Evolutionary conservation across 202 grass and related monocot genomes (phyloP).

Genomic region (Alloteropsis angusta): DNA sequence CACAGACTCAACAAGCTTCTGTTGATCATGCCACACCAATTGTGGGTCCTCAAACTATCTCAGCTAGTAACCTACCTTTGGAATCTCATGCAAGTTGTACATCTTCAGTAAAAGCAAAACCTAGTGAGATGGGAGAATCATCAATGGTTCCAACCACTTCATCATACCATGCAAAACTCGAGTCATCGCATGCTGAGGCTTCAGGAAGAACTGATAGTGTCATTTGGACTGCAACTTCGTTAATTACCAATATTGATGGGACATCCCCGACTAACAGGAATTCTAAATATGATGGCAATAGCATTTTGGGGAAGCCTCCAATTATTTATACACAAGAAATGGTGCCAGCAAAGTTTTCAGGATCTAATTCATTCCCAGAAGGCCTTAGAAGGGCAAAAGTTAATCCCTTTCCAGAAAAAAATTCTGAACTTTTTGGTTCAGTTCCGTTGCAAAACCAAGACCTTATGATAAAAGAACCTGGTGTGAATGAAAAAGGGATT

Average conservation of each 20-base stretch:
- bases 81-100: neutral
- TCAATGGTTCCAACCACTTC: slow-evolving; percentile 15
- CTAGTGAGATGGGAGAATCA: neutral
- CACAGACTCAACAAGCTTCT: neutral
- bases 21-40: neutral
- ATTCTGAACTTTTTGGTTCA: slow-evolving; percentile 7
- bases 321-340: slow-evolving; percentile 24
- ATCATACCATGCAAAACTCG: neutral
- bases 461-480: slow-evolving; percentile 2
- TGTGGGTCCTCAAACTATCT: slow-evolving; percentile 11
- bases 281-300: slow-evolving; percentile 6
- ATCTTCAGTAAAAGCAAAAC: slow-evolving; percentile 21
- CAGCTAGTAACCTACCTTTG: neutral
- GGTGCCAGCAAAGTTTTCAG: slow-evolving; percentile 2
- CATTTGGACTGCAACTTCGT: neutral
- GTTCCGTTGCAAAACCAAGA: slow-evolving; percentile 19
- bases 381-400: slow-evolving; percentile 5
- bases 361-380: slow-evolving; percentile 9
- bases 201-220: neutral
- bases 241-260: neutral
- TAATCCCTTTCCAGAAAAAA: slow-evolving; percentile 19
- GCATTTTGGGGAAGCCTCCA: slow-evolving; percentile 36
- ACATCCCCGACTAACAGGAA: neutral
- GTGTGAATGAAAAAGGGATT: neutral
- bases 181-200: slow-evolving; percentile 13